Evolutionary conservation across 1,139 yeast genomes (phyloP), one percentile per base, ranked within the genome.

Genomic region (Blastobotrys persicus): DNA sequence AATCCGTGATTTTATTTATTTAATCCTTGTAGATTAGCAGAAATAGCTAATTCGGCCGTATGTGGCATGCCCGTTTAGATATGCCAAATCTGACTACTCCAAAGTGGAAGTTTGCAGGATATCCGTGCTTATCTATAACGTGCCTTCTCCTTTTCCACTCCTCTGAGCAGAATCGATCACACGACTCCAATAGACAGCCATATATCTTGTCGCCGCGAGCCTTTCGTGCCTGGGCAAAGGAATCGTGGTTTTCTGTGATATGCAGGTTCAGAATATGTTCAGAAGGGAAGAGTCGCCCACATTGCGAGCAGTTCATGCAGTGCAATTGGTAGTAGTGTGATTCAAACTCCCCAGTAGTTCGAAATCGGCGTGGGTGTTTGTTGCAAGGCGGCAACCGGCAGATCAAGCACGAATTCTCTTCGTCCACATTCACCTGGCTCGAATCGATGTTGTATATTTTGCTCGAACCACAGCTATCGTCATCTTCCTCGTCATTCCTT

Each of bases 191-290:
- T 42, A 77, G 70, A 55, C 85, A 81, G 33, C 62, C 66, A 51
- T 67, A 77, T 2, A 71, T 69, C 31, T 66, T 67, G 9, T 67
- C 72, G 1, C 80, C 81, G 14, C 64, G 59, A 38, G 76, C 76
- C 48, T 62, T 61, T 37, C 62, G 58, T 1, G 74, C 66, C 23
- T 57, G 58, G 9, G 69, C 63, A 47, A 80, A 73, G 1, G 83
- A 78, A 57, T 79, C 77, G 59, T 81, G 86, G 47, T 69, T 67
- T 54, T 81, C 86, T 19, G 74, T 72, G 3, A 79, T 69, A 56
- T 81, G 87, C n/a, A 80, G 55, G 2, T 71, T 66, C 19, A 81
- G 61, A 12, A 75, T 59, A 28, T 53, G 59, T 19, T 71, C 67
- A 11, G 69, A 66, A 0, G 82, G 81, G 52, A 80, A 77, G 46